Percentiles rank a stretch among this genome's conserved stretches.
Conservation (phyloP, 2,329 filamentous ascomycete species). For the Talaromyces sp. region DNA sequence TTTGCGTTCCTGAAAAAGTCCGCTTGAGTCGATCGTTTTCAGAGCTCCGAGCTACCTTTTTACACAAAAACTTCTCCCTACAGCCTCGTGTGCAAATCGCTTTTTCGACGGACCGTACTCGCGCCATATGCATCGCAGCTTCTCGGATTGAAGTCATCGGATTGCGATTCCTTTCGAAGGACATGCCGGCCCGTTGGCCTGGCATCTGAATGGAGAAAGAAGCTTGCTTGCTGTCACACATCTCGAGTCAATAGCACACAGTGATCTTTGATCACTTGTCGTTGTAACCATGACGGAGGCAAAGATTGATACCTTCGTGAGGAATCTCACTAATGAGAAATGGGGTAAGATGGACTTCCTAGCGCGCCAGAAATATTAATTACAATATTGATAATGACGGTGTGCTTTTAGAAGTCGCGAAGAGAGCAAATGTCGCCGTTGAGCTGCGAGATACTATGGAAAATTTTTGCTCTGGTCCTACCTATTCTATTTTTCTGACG, state of each 20-base stretch:
- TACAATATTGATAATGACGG: not conserved
- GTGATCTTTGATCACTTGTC: conserved; percentile 18
- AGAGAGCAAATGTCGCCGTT: conserved; percentile 76
- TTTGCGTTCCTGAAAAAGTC: conserved; percentile 1
- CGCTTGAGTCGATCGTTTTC: conserved; percentile 12
- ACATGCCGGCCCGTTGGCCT: conserved; percentile 39
- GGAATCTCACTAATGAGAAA: conserved; percentile 48
- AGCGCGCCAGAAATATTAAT: not conserved
- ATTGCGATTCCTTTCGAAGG: conserved; percentile 27
- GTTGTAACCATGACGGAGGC: conserved; percentile 38
- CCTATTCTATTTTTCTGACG: conserved; percentile 77
- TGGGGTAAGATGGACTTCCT: conserved; percentile 38
- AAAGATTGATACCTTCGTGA: conserved; percentile 50
- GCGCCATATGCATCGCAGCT: conserved; percentile 30
- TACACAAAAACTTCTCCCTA: conserved; percentile 14
- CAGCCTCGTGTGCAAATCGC: conserved; percentile 3
- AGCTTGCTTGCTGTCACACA: not conserved
- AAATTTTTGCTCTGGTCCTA: conserved; percentile 69
- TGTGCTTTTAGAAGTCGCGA: conserved; percentile 64
- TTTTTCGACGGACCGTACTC: conserved; percentile 5
- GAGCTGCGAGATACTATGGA: conserved; percentile 91
- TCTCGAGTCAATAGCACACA: conserved; percentile 24
- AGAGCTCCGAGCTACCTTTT: conserved; percentile 5
- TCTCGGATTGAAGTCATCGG: conserved; percentile 15
- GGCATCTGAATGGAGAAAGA: conserved; percentile 25